Base-by-base conservation (phyloP, 2,329 filamentous ascomycete species). In the Ophiocordyceps camponoti-leonardi region DNA sequence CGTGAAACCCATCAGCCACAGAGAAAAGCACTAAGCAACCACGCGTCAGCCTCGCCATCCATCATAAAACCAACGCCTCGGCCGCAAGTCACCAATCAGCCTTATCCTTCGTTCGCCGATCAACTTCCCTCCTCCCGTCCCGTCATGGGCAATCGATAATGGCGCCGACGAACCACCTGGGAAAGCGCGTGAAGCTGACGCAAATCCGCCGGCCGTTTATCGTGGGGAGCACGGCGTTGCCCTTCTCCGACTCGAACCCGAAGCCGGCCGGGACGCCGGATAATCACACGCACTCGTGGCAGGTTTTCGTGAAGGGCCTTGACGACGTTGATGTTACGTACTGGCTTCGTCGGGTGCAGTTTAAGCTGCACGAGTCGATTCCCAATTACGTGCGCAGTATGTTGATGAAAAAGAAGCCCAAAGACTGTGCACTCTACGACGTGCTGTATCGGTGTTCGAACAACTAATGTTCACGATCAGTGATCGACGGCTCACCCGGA, bases 311-410 rank as follows among this genome's bases (percentile, higher is more conserved):
- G 47, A 84, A 84, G 58, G 86, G 88, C 42, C 72, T 94, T 45
- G 86, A 94, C 56, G 85, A 86, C 61, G 84, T 86, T 49, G 86
- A 94, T 58, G 83, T 96, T 52, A 87, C 85, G 26, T 92, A 94
- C 63, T 98, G 92, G 87, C 73, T 96, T 52, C 86, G 90, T 48
- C 90, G 94, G 56, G 90, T 98, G 1, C 88, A 95, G 61, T 98
- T 98, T 68, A 96, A 96, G 64, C 77, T 98, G 16, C 90, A 95
- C 70, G 88, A 96, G 63, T 95, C 90, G 11, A 96, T 95, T 61
- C 81, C 86, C 26, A 94, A 95, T 62, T 84, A 84, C 47, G 75
- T 92, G 20, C 83, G 92, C 54, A 94, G 76, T 75, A 61, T 49
- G 72, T 63, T n/a, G n/a, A n/a, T n/a, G n/a, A n/a, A n/a, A n/a